Base-by-base conservation (phyloP, 345 rosid species). In the Triadica sebifera region DNA sequence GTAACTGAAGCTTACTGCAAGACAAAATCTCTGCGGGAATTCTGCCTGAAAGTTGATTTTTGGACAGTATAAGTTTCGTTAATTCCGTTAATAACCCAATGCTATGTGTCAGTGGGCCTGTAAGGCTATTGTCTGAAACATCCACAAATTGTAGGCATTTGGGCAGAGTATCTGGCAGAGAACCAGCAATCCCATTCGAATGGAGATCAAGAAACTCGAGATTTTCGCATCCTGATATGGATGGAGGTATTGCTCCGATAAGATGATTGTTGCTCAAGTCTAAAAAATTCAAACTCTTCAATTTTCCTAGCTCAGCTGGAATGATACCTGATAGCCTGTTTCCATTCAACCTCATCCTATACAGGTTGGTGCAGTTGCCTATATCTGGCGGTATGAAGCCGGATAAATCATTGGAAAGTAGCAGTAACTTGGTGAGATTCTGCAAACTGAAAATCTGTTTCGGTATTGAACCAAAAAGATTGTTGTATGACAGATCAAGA, bases 401-500 rank as follows among this genome's bases (percentile, higher is more conserved):
- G 0, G 98, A 91, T 29, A 94, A 84, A 71, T 84, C 86, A 62
- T 94, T 92, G 57, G 92, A 87, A 62, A 94, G 88, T 34, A 94
- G 83, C 64, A 94, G 87, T 72, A 94, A 74, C 87, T 92, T 87
- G 55, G 97, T 92, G 74, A 94, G 91, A 77, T 94, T 94, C 73
- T 80, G 84, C 79, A 92, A 55, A 65, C 82, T 78, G 20, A 92
- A 94, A 70, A 94, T 78, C 69, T 83, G 84, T 25, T 74, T 80
- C 0, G 98, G 97, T 10, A 94, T 85, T 53, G 90, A 78, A 76
- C 98, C 97, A 25, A 85, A 84, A 65, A 92, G 87, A 75, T 67
- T 84, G 82, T 94, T 94, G 82, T 86, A 91, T 25, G 98, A 94
- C n/a, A 94, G 81, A 81, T 94, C 98, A 41, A 94, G 86, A 69